Percentiles rank a stretch among this genome's conserved stretches.
These are phyloP conservation scores for Neotropicomus parvogracilis DNA, from an alignment of 1,284 basidiomycete genomes.

Conservation along the genomic window DNA sequence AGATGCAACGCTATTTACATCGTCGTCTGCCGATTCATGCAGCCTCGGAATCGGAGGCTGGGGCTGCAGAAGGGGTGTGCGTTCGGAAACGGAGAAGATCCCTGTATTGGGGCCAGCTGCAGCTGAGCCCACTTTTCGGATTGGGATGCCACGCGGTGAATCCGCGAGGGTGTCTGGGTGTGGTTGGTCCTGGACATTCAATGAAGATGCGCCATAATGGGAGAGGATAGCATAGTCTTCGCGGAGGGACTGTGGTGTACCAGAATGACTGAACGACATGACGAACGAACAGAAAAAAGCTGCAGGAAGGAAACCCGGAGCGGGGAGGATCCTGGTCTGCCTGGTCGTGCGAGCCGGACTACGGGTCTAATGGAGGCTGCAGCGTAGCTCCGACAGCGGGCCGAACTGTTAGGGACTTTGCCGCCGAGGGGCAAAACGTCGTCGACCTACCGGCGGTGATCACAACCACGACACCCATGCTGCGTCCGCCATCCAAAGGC, in stretches of 20 bases:
- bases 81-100: conserved; percentile 18
- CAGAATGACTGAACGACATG: conserved; percentile 23
- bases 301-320: too few relatives aligned
- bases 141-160: conserved; percentile 20
- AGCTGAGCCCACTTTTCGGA: conserved; percentile 10
- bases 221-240: conserved; percentile 46
- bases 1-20: neutral
- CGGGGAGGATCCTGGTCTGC: too few relatives aligned
- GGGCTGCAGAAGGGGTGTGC: conserved; percentile 36
- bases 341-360: too few relatives aligned
- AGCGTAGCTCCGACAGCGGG: too few relatives aligned
- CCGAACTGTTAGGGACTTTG: too few relatives aligned
- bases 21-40: conserved; percentile 12
- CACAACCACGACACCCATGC: neutral
- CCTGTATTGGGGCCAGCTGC: neutral
- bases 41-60: conserved; percentile 10
- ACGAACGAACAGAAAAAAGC: neutral
- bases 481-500: conserved; percentile 35
- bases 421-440: too few relatives aligned
- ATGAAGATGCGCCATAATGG: conserved; percentile 33
- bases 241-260: conserved; percentile 35
- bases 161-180: conserved; percentile 3
- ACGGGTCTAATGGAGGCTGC: too few relatives aligned
- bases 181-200: conserved; percentile 8
- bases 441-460: too few relatives aligned